Evolutionary conservation across 1,284 basidiomycete species (phyloP).

Genomic region (Cutaneotrichosporon spelunceum): DNA sequence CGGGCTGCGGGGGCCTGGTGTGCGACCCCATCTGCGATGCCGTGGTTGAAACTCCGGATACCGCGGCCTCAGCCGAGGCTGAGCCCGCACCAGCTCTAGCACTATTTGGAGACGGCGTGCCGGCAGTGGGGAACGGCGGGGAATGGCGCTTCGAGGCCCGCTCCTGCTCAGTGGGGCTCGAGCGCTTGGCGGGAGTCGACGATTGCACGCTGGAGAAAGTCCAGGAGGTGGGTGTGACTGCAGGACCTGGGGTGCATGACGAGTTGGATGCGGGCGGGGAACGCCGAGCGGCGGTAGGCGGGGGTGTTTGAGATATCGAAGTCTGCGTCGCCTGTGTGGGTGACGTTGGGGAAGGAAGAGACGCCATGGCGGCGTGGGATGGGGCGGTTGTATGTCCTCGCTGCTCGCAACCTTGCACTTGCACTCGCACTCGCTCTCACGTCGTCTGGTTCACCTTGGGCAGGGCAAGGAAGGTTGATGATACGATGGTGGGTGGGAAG

Average conservation of each 20-base stretch:
- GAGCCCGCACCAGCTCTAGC: not conserved
- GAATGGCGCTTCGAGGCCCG: not conserved
- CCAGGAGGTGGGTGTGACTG: not conserved
- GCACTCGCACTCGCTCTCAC: too few species aligned
- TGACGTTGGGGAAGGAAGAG: not conserved
- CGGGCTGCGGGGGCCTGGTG: not conserved
- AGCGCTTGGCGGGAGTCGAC: not conserved
- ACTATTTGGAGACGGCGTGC: not conserved
- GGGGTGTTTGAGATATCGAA: not conserved
- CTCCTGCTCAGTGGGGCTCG: not conserved
- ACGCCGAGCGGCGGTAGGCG: not conserved
- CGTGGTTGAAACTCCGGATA: not conserved
- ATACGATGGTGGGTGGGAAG: too few species aligned
- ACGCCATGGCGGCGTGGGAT: not conserved
- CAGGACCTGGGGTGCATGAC: not conserved
- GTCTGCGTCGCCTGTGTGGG: not conserved
- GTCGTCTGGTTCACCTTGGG: too few species aligned
- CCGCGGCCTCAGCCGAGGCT: not conserved
- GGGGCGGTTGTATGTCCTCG: not conserved
- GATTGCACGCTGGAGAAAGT: not conserved
- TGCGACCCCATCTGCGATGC: not conserved
- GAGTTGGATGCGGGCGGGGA: not conserved
- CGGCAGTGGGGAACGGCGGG: not conserved
- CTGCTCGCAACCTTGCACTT: too few species aligned
- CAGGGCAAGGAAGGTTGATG: too few species aligned